Base-by-base conservation (phyloP, 352 stramenopile species). In the Detonula confervacea region DNA sequence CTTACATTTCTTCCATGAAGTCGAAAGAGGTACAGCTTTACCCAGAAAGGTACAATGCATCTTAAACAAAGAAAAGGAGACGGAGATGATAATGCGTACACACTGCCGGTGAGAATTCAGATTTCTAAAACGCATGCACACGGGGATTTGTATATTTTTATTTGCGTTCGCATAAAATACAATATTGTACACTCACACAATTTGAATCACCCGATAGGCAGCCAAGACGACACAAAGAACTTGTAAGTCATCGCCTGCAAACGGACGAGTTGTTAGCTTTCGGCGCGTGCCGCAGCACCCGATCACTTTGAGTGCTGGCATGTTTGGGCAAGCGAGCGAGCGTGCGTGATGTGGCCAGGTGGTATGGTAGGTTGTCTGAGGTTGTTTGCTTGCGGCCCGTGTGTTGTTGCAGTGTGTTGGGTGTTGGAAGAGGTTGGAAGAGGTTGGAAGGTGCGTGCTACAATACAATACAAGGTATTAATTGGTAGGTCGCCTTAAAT, bases 231-330 rank as follows among this genome's bases (percentile, higher is more conserved):
- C 29, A 37, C 73, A 81, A 30, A 81, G 0, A 12, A 81, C 24
- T 42, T 81, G 73, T 6, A 81, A 61, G 46, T 81, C 73, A 51
- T 81, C 73, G 20, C 63, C 73, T 16, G 73, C 73, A 27, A 81
- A 76, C 9, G 73, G 73, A 14, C 73, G 73, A 0, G 73, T 76
- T 14, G 73, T 81, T 12, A 81, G 35, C n/a, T 47, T 33, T 16
- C 52, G 62, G 2, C 24, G 11, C n/a, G 11, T 44, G 5, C 46
- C 30, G 68, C 68, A 52, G 24, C 56, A 60, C 16, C 54, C 59
- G 44, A 72, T 51, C 30, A 79, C 4, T 20, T 71, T 62, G 52
- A 79, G 44, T 20, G 70, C 70, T 1, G 70, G 70, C 70, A 79
- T 79, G 39, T 7, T 67, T 62, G 7, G 14, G 5, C 6, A 3